phyloP scores from a whole-genome alignment of 78 protist species.

The Tieghemostelium lacteum region DNA sequence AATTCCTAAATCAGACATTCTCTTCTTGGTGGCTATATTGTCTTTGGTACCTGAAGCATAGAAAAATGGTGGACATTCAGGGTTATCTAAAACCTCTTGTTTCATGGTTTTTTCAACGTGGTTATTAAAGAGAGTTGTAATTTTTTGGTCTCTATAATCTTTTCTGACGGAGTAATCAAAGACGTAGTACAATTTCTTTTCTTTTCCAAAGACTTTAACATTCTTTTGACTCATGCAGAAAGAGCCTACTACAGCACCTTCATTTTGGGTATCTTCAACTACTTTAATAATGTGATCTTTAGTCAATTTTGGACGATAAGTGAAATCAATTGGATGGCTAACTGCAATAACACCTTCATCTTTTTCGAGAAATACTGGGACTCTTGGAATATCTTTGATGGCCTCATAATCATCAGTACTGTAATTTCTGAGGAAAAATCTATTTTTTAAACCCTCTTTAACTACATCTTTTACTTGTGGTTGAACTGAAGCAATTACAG shows the following conservation, averaged over 20 bases:
- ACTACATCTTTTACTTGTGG: too few relatives aligned
- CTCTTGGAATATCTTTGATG: conserved; percentile 15
- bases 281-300: neutral
- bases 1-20: neutral
- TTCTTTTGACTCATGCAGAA: neutral
- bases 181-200: neutral
- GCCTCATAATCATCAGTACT: neutral
- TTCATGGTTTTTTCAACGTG: neutral
- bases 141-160: neutral
- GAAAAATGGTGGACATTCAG: neutral
- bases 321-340: conserved; percentile 1
- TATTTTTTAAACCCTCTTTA: too few relatives aligned
- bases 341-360: neutral
- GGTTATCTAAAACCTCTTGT: neutral
- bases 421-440: too few relatives aligned
- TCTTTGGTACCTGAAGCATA: neutral
- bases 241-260: neutral
- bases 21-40: neutral
- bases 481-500: too few relatives aligned
- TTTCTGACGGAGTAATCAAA: conserved; percentile 11
- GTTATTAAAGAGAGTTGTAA: neutral
- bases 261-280: neutral
- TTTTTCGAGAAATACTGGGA: neutral
- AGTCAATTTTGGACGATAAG: neutral
- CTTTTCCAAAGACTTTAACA: neutral